A percentile compares a stretch with the other conserved stretches of the same genome.
Evolutionary conservation across 2,329 filamentous ascomycete species (phyloP).

Genomic region (Venturia effusa): DNA sequence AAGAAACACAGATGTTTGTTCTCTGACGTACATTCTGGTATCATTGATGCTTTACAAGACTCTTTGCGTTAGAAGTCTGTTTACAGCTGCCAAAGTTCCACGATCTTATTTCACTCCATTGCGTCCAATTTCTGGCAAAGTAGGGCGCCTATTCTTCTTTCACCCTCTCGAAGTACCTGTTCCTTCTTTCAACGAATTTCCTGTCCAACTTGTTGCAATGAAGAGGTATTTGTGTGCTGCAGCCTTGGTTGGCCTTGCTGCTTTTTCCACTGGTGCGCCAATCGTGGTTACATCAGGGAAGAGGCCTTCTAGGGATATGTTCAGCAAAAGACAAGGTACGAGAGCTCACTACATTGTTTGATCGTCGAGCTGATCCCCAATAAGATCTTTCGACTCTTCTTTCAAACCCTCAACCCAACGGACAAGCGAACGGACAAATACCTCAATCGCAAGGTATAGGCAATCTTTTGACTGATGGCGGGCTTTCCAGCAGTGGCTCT

Average conservation of each 20-base stretch:
- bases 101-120: background rate
- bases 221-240: background rate
- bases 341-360: background rate
- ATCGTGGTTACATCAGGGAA: constrained; percentile 1
- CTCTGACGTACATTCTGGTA: background rate
- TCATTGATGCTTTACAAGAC: background rate
- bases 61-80: background rate
- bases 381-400: background rate
- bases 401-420: background rate
- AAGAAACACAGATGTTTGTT: background rate
- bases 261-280: background rate
- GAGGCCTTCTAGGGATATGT: background rate
- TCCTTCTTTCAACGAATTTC: too few relatives aligned
- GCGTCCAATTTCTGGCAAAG: background rate
- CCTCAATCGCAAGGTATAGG: background rate
- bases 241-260: background rate
- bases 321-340: background rate
- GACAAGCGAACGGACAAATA: background rate
- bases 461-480: background rate
- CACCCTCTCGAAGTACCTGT: background rate
- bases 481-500: background rate
- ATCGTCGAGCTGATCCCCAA: background rate
- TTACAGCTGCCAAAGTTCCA: background rate
- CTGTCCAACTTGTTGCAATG: background rate
- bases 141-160: background rate